Base-by-base conservation (phyloP, 352 stramenopile species). In the Blastocystis sp. region DNA sequence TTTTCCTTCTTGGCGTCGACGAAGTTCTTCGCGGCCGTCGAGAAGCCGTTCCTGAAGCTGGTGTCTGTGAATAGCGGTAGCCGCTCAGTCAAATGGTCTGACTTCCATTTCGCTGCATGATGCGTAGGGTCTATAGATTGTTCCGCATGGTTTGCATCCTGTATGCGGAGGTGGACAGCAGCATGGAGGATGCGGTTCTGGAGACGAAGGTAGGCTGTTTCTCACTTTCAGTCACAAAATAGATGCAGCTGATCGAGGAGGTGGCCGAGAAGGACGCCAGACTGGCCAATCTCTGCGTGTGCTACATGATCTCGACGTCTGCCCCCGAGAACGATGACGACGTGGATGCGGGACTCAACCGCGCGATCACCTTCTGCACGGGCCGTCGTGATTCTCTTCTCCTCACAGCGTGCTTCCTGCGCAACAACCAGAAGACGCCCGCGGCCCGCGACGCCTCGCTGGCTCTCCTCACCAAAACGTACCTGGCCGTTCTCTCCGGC, bases 81-180 rank as follows among this genome's bases (percentile, higher is more conserved):
- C 56, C 48, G 45, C 10, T 69, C 74, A 38, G 74, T 67, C 5
- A 84, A 84, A 84, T 84, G 74, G 74, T 84, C 14, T n/a, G 52
- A 1, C 0, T 59, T 45, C 38, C 11, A 9, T 41, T 1, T 45
- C 21, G 5, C 69, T 28, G 14, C 2, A 3, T 70, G 19, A 70
- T 1, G 21, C n/a, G 7, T 67, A 84, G 74, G 74, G 60, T 56
- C 2, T 84, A 84, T 28, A 84, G 74, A 84, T 56, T 84, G 11
- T 84, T 84, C 61, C 74, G 74, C 38, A 45, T 84, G 56, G 65
- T 53, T 69, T 69, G 74, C 60, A 84, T 84, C 23, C 59, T 84
- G 28, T 84, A 41, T 38, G 38, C 52, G 9, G 34, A 66, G 14
- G 19, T 19, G 14, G 38, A 41, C 11, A 9, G 14, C 41, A 59